Evolutionary conservation across 1,284 basidiomycete species (phyloP).

Genomic region (Cutaneotrichosporon cavernicola): DNA sequence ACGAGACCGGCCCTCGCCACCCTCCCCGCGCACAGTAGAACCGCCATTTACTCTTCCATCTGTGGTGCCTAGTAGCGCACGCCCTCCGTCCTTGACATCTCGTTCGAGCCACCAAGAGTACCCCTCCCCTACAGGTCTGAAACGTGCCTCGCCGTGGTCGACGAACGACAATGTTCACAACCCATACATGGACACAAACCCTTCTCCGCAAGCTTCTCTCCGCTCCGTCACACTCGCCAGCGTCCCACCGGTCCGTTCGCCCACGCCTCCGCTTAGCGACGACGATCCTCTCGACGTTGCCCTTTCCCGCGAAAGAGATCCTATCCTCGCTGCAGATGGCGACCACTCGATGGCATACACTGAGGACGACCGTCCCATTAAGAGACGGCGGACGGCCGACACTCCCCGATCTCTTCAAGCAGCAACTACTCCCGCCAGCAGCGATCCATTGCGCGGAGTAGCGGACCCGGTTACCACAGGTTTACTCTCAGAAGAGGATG

Average conservation of each 20-base stretch:
- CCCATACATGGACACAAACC: not conserved
- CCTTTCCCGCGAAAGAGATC: not conserved
- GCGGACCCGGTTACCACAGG: conserved; percentile 29
- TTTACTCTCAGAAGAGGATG: conserved; percentile 24
- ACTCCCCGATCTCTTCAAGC: not conserved
- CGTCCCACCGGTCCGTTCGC: not conserved
- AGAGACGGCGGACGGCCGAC: not conserved
- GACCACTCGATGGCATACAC: not conserved
- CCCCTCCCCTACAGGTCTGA: not conserved
- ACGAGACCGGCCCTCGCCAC: not conserved
- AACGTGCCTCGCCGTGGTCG: not conserved
- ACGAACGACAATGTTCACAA: not conserved
- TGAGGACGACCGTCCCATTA: not conserved
- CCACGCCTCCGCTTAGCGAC: not conserved
- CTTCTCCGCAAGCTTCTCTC: not conserved
- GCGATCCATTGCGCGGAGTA: conserved; percentile 10
- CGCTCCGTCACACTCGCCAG: not conserved
- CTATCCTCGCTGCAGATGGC: not conserved
- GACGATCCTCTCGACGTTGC: not conserved
- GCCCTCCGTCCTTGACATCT: not conserved
- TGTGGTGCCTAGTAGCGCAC: not conserved
- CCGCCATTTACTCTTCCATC: not conserved
- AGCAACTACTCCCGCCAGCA: conserved; percentile 13
- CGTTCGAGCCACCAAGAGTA: not conserved
- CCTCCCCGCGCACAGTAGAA: not conserved